A percentile compares a stretch with the other conserved stretches of the same genome.
phyloP scores from a whole-genome alignment of 2,329 filamentous ascomycete species.

The Fonsecaea nubica region DNA sequence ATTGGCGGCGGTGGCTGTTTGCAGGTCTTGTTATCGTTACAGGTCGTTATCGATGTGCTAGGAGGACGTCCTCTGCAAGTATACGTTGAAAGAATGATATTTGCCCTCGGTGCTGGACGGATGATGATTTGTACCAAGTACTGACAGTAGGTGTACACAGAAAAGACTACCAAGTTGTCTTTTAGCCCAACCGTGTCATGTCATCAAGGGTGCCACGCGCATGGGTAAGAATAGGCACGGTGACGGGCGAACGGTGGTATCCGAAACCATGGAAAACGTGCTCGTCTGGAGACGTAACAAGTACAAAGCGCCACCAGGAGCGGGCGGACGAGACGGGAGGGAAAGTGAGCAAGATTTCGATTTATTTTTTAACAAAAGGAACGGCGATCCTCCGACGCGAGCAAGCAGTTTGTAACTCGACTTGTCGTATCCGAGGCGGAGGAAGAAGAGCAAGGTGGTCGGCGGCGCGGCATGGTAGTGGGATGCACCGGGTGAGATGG shows the following conservation, averaged over 20 bases:
- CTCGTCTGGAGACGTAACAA: background rate
- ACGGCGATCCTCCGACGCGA: constrained; percentile 11
- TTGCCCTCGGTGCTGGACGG: no score
- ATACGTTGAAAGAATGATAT: no score
- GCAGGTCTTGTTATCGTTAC: background rate
- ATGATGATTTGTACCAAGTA: no score
- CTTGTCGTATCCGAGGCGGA: background rate
- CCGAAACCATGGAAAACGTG: constrained; percentile 11
- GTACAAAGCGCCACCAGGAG: background rate
- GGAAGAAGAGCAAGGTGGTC: background rate
- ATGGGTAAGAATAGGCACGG: constrained; percentile 3
- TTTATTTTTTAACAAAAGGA: background rate
- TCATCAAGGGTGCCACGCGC: background rate
- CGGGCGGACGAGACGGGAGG: background rate
- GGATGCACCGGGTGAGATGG: constrained; percentile 2
- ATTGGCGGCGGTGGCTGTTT: background rate
- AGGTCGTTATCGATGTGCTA: background rate
- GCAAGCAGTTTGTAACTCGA: background rate
- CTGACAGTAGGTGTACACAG: background rate
- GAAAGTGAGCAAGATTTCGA: constrained; percentile 7
- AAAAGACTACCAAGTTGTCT: background rate
- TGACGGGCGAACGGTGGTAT: background rate
- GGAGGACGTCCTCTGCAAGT: background rate
- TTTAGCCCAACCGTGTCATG: background rate
- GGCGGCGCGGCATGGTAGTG: background rate